phyloP scores from a whole-genome alignment of 345 rosid genomes.

The Linum usitatissimum region DNA sequence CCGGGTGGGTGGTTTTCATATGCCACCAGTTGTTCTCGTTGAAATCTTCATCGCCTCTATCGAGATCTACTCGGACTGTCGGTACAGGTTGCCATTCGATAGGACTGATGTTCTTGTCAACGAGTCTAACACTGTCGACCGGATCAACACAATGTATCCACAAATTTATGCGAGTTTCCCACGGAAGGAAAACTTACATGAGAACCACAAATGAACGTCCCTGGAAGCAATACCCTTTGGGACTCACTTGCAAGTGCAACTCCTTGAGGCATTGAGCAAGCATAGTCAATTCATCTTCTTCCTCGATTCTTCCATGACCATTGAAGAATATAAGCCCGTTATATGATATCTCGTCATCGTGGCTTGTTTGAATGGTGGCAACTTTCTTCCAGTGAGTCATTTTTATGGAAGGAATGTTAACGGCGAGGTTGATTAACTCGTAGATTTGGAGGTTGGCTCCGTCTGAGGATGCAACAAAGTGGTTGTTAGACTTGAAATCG shows the following conservation, averaged over 20 bases:
- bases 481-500: background rate
- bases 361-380: background rate
- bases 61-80: too few relatives aligned
- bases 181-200: too few relatives aligned
- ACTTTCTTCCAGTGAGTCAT: background rate
- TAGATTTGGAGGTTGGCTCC: background rate
- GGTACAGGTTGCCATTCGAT: background rate
- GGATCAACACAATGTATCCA: too few relatives aligned
- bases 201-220: too few relatives aligned
- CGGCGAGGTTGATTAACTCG: background rate
- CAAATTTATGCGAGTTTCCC: too few relatives aligned
- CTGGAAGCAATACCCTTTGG: background rate
- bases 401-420: background rate
- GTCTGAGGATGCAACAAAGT: background rate
- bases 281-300: background rate
- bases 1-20: too few relatives aligned
- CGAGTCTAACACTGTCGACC: background rate
- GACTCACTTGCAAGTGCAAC: background rate
- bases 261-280: background rate
- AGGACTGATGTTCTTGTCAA: background rate
- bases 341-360: background rate
- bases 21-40: too few relatives aligned
- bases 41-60: too few relatives aligned
- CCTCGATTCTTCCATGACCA: background rate
- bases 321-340: background rate